phyloP scores from a whole-genome alignment of 148 eudicot species.

The Nyssa sinensis region DNA sequence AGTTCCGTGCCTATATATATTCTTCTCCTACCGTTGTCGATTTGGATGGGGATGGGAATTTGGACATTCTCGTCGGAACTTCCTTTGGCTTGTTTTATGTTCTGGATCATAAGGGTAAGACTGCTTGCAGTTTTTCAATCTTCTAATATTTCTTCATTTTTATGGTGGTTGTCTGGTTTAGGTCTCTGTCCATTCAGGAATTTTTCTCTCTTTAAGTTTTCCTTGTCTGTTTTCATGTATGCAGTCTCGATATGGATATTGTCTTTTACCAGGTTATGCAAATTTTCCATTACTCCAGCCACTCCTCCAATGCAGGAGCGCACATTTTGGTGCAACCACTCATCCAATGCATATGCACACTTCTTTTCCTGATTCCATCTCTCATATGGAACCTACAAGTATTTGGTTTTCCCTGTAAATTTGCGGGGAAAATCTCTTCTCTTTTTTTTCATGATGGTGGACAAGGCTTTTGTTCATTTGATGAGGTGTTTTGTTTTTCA shows the following conservation, averaged over 20 bases:
- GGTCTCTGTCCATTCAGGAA: background rate
- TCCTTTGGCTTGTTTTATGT: slow-evolving; percentile 91
- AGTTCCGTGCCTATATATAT: slow-evolving; percentile 84
- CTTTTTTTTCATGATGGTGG: background rate
- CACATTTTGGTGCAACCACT: background rate
- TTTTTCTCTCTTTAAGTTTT: background rate
- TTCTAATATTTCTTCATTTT: background rate
- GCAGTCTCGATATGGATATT: background rate
- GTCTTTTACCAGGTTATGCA: background rate
- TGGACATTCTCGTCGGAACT: slow-evolving; percentile 95
- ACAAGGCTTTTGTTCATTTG: background rate
- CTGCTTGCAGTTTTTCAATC: background rate
- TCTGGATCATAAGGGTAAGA: slow-evolving; percentile 89
- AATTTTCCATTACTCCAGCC: background rate
- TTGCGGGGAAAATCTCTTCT: background rate
- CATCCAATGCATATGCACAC: background rate
- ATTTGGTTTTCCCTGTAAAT: background rate
- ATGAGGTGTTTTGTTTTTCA: background rate
- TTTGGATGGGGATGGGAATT: slow-evolving; percentile 92
- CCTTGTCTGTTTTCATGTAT: background rate
- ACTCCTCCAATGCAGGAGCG: background rate
- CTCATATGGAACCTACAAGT: background rate
- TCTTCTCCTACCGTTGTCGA: slow-evolving; percentile 88
- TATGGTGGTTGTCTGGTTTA: slow-evolving; percentile 4
- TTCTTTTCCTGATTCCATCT: background rate